Percentiles rank a stretch among this genome's conserved stretches.
Conservation (phyloP, 768 basidiomycete species). For the Boletus reticuloceps region DNA sequence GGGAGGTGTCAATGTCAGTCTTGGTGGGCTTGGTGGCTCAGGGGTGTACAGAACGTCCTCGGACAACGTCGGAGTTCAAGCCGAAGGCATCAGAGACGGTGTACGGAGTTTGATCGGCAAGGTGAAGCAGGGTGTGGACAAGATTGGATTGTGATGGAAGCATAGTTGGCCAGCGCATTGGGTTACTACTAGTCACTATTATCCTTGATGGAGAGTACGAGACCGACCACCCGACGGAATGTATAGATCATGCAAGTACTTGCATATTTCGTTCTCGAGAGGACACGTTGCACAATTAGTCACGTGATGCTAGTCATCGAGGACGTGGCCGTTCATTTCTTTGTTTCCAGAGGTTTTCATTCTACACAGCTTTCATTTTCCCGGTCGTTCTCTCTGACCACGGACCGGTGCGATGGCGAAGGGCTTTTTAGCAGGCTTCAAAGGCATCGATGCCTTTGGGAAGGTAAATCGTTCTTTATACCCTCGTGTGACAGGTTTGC, state of each 20-base stretch:
- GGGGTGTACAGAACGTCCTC: constrained; percentile 84
- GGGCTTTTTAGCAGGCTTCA: constrained; percentile 72
- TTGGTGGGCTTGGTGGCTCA: constrained; percentile 83
- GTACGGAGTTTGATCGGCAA: constrained; percentile 85
- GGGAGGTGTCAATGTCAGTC: constrained; percentile 86
- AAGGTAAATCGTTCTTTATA: constrained; percentile 58
- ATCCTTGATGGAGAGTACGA: neutral
- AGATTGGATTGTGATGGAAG: constrained; percentile 36
- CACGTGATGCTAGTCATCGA: constrained; percentile 20
- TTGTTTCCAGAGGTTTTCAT: neutral
- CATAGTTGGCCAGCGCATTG: neutral
- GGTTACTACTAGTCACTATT: neutral
- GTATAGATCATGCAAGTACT: neutral
- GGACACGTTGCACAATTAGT: constrained; percentile 26
- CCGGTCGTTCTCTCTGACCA: constrained; percentile 17
- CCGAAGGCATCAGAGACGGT: constrained; percentile 88
- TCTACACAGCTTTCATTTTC: constrained; percentile 7
- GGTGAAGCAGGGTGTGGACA: constrained; percentile 82
- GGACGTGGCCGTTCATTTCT: neutral
- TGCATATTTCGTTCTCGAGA: neutral
- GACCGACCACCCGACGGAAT: neutral
- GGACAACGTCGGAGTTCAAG: constrained; percentile 70
- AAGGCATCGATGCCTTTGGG: constrained; percentile 97
- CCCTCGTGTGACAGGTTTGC: constrained; percentile 7
- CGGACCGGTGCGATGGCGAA: constrained; percentile 60